These are phyloP conservation scores for Penicillium hordei DNA, from an alignment of 2,329 filamentous ascomycete genomes.

Conservation along the genomic window DNA sequence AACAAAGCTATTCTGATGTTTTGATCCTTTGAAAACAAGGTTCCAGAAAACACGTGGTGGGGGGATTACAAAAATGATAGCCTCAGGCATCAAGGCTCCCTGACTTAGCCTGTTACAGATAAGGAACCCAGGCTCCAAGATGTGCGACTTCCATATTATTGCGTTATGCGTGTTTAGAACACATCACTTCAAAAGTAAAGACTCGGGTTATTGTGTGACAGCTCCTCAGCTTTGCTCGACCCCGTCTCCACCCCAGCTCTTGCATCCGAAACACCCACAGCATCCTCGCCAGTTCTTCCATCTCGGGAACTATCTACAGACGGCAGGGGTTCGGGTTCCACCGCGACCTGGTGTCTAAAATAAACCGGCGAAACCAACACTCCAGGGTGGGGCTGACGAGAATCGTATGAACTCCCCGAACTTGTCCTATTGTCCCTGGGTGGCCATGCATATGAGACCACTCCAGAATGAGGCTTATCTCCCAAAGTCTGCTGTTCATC, in stretches of 20 bases:
- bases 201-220: constrained; percentile 18
- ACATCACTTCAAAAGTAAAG: constrained; percentile 23
- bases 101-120: constrained; percentile 4
- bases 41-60: background rate
- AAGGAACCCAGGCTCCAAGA: background rate
- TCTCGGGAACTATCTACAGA: constrained; percentile 1
- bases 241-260: constrained; percentile 1
- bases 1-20: background rate
- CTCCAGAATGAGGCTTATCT: background rate
- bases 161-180: background rate
- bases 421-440: background rate
- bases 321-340: constrained; percentile 10
- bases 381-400: background rate
- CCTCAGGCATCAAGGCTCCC: background rate
- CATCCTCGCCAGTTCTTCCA: background rate
- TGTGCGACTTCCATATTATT: too few species aligned
- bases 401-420: constrained; percentile 9
- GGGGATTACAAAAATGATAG: background rate
- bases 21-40: background rate
- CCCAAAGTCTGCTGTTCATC: background rate
- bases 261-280: background rate
- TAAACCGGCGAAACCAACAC: constrained; percentile 11
- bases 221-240: constrained; percentile 16
- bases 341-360: constrained; percentile 3
- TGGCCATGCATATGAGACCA: constrained; percentile 8